Percentiles rank a stretch among this genome's conserved stretches.
Evolutionary conservation across 306 rosid species (phyloP).

Genomic region (Castanospermum australe): DNA sequence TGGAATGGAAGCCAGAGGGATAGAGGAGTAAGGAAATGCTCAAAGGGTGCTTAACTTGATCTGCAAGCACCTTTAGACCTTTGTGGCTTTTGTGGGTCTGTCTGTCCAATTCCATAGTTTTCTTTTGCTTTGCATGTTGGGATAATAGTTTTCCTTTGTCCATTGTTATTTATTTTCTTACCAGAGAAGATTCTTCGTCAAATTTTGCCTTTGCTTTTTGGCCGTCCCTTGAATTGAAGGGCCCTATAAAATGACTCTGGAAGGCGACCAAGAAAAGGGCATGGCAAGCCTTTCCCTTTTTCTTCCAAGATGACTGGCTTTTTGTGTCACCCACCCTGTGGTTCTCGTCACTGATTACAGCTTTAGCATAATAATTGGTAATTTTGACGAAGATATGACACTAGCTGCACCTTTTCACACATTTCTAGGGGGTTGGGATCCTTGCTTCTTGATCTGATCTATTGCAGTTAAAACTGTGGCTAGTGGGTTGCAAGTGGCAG

Average conservation of each 20-base stretch:
- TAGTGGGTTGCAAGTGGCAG: not conserved
- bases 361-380: slow-evolving; percentile 29
- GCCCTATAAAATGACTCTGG: not conserved
- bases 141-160: slow-evolving; percentile 14
- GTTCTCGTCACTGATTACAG: slow-evolving; percentile 18
- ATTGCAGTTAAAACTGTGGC: not conserved
- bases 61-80: slow-evolving; percentile 56
- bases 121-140: slow-evolving; percentile 36
- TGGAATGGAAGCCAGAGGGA: slow-evolving; percentile 3
- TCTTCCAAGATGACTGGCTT: slow-evolving; percentile 37
- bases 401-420: slow-evolving; percentile 41
- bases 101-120: slow-evolving; percentile 2
- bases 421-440: slow-evolving; percentile 26
- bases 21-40: slow-evolving; percentile 3
- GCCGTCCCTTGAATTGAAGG: slow-evolving; percentile 36
- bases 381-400: slow-evolving; percentile 53
- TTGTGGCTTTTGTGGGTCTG: slow-evolving; percentile 13
- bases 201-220: slow-evolving; percentile 33
- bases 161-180: slow-evolving; percentile 19
- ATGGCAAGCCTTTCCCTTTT: slow-evolving; percentile 27
- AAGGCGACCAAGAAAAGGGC: not conserved
- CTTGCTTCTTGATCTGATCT: slow-evolving; percentile 13
- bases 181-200: slow-evolving; percentile 48
- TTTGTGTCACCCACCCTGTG: slow-evolving; percentile 52
- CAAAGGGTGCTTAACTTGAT: slow-evolving; percentile 53